Evolutionary conservation across 2,329 filamentous ascomycete genomes (phyloP), one percentile per base, ranked within the genome.

Genomic region (Botrytis aclada): DNA sequence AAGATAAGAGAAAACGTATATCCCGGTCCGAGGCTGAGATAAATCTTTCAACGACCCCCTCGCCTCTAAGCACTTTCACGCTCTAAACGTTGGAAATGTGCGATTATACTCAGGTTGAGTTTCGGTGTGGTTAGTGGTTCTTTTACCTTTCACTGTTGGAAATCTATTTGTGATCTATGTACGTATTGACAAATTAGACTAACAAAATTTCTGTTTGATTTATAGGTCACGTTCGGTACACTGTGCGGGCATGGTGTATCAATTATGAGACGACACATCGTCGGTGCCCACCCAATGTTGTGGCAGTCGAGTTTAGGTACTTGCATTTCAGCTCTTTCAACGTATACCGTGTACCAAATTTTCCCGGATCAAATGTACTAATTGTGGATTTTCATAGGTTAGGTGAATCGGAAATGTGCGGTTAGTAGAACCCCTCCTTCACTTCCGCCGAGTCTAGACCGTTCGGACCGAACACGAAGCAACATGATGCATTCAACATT

Each of bases 61-160:
- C 71, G 22, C 32, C 60, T 56, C 29, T 8, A 20, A 60, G 12
- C 14, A 47, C 7, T 20, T 32, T 47, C 39, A 37, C n/a, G 29
- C 29, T 66, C 20, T 18, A 6, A 41, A 58, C n/a, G 8, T 22
- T 66, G 29, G 56, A 72, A 45, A 89, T 89, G 87, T 89, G 87
- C 79, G 86, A 88, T 79, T 88, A 88, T 76, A 88, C 85, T 34
- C 85, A 88, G 80, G 87, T 89, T 71, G 85, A 88, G 74, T 89
- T 87, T 78, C 82, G 83, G 58, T 89, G 87, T 80, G 67, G 72
- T 72, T 29, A 72, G 71, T 62, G 14, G 10, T 37, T 20, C 56
- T 32, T 70, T 51, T 25, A 16, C 18, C 25, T 71, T 71, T 34
- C 32, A 18, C 22, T 8, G 22, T 25, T 41, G 45, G 43, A 65